Evolutionary conservation across 257 asterid genomes (phyloP).

Genomic region (Rauvolfia tetraphylla): DNA sequence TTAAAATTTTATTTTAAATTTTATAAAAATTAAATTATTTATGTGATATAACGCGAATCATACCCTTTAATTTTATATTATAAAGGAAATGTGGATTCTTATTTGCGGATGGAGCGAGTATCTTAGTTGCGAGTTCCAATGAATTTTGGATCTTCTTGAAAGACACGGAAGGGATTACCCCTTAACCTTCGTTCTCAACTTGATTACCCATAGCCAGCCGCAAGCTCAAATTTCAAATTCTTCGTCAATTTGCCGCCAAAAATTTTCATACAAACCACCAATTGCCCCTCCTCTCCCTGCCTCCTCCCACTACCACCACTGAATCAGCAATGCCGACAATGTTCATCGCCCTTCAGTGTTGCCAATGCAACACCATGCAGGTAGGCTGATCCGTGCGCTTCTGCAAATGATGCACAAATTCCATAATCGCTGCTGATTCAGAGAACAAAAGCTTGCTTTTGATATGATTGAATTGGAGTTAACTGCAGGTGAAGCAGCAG

Average conservation of each 20-base stretch:
- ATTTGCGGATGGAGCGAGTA: too few relatives aligned
- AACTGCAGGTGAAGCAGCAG: constrained; percentile 84
- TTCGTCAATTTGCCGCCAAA: background rate
- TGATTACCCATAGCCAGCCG: too few relatives aligned
- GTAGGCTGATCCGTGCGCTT: constrained; percentile 19
- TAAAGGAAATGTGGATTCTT: too few relatives aligned
- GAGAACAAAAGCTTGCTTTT: background rate
- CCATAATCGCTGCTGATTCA: background rate
- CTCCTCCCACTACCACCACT: background rate
- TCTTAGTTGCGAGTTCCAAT: too few relatives aligned
- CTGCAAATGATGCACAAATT: background rate
- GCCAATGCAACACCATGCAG: constrained; percentile 76
- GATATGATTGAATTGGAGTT: background rate
- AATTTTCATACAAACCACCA: background rate
- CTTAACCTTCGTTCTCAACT: too few relatives aligned
- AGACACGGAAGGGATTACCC: too few relatives aligned
- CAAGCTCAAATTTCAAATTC: background rate
- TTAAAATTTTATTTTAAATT: too few relatives aligned
- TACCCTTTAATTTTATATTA: too few relatives aligned
- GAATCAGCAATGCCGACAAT: constrained; percentile 37
- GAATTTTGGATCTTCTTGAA: too few relatives aligned
- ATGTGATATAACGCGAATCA: too few relatives aligned
- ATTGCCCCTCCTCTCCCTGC: too few relatives aligned
- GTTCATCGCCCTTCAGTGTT: constrained; percentile 68
- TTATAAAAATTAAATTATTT: too few relatives aligned